Evolutionary conservation across 192 early-diverging fungal species (phyloP).

Genomic region (Dissophora ornata): DNA sequence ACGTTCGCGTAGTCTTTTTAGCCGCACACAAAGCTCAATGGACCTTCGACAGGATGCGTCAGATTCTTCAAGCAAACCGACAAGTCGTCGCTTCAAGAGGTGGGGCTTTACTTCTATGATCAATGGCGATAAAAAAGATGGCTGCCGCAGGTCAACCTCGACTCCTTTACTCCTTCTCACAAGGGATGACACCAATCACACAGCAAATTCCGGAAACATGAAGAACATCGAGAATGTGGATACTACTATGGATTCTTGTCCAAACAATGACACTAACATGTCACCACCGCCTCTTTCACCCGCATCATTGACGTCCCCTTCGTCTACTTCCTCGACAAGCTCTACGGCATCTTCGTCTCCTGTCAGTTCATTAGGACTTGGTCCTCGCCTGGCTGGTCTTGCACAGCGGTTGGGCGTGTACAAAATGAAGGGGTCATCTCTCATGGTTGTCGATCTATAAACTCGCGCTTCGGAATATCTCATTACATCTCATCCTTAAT

Average conservation of each 20-base stretch:
- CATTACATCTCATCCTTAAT: no score
- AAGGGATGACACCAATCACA: neutral
- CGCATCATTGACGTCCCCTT: neutral
- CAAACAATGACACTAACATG: constrained; percentile 17
- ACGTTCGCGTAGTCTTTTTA: constrained; percentile 5
- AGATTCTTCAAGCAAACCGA: neutral
- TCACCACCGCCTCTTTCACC: constrained; percentile 18
- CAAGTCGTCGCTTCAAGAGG: constrained; percentile 16
- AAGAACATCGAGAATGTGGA: constrained; percentile 1
- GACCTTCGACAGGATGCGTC: constrained; percentile 20
- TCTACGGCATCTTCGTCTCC: constrained; percentile 6
- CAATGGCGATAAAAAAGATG: constrained; percentile 2
- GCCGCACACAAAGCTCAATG: constrained; percentile 24
- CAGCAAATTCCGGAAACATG: neutral
- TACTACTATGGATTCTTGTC: constrained; percentile 1
- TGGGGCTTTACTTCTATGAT: constrained; percentile 11
- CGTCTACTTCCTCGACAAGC: constrained; percentile 9
- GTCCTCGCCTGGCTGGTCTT: constrained; percentile 31
- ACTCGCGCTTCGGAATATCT: no score
- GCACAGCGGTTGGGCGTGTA: constrained; percentile 27
- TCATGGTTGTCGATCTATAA: constrained; percentile 29
- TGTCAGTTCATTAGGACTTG: constrained; percentile 7
- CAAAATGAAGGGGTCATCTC: constrained; percentile 23
- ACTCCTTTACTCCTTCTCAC: constrained; percentile 13
- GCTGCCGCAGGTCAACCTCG: constrained; percentile 32